Evolutionary conservation across 2,329 filamentous ascomycete species (phyloP), one percentile per base, ranked within the genome.

Genomic region (Pseudogymnoascus sp.): DNA sequence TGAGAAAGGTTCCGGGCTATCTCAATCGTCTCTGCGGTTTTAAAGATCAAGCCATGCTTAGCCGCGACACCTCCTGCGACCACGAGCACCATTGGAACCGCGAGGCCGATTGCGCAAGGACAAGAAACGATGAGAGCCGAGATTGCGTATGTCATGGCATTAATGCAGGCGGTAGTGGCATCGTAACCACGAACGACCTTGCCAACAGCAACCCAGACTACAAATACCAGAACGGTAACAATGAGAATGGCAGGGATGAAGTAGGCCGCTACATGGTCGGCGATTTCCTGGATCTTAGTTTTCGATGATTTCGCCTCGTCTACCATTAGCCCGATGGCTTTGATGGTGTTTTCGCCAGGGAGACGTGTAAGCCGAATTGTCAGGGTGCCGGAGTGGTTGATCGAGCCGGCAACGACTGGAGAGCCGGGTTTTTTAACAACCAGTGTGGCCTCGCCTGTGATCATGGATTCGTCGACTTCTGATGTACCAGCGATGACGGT

Each of bases 401-500:
- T 77, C 0, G 88, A 84, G 0, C 89, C 89, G 2, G 90, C 89
- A 63, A 90, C 82, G 1, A 92, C 79, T 0, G 68, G 59, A 1
- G 81, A 82, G 0, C 80, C 80, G 0, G 74, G 61, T 0, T 73
- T 65, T 70, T 93, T 93, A 4, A 78, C 78, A 0, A 90, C 81
- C 0, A 84, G 85, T 0, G 74, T 73, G 0, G 83, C 80, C 70
- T 95, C 90, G 0, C 90, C 90, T 0, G 90, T 93, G 7, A 93
- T 74, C 84, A 91, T 89, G 0, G 89, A 90, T 71, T 93, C 90
- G 69, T 93, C 83, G 0, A 91, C 79, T 64, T 90, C 89, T 0
- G 84, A 87, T 0, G 75, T 77, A 0, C 90, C 90, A 1, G 76
- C 75, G 0, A 87, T 65, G 0, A 93, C 81, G 0, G 78, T 81